Conservation (phyloP, 768 basidiomycete genomes). For the Russula ochroleuca region DNA sequence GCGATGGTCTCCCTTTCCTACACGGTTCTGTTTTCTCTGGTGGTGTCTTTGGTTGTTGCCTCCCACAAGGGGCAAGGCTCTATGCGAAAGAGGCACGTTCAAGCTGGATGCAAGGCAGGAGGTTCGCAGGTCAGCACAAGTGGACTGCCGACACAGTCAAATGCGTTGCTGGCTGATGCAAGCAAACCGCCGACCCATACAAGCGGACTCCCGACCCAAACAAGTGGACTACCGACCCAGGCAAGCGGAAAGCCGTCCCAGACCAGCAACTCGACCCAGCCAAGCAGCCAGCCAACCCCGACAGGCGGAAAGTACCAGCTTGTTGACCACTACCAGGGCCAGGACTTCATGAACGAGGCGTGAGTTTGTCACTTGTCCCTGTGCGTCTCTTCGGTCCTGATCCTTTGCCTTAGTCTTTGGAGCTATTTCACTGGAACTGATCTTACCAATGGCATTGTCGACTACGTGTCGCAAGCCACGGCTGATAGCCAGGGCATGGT, state of each 20-base stretch:
- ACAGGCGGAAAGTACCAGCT: neutral
- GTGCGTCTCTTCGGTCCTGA: neutral
- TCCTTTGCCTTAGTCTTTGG: conserved; percentile 4
- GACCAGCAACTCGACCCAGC: too few relatives aligned
- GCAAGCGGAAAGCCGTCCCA: neutral
- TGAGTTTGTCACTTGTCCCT: neutral
- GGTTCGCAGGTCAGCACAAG: too few relatives aligned
- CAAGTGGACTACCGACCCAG: too few relatives aligned
- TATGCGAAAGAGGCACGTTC: neutral
- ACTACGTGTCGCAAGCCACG: neutral
- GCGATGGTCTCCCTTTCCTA: neutral
- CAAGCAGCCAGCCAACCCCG: neutral
- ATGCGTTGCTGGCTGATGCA: too few relatives aligned
- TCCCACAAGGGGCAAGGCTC: neutral
- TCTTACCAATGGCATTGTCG: neutral
- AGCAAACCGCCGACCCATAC: too few relatives aligned
- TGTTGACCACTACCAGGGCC: conserved; percentile 2
- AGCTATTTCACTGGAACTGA: neutral
- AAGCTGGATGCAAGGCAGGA: neutral
- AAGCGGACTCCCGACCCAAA: too few relatives aligned
- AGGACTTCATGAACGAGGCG: neutral
- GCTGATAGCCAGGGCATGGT: neutral
- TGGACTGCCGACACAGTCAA: too few relatives aligned
- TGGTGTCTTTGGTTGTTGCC: conserved; percentile 7
- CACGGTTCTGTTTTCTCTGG: neutral